phyloP scores from a whole-genome alignment of 257 asterid genomes.

The Sherardia arvensis region DNA sequence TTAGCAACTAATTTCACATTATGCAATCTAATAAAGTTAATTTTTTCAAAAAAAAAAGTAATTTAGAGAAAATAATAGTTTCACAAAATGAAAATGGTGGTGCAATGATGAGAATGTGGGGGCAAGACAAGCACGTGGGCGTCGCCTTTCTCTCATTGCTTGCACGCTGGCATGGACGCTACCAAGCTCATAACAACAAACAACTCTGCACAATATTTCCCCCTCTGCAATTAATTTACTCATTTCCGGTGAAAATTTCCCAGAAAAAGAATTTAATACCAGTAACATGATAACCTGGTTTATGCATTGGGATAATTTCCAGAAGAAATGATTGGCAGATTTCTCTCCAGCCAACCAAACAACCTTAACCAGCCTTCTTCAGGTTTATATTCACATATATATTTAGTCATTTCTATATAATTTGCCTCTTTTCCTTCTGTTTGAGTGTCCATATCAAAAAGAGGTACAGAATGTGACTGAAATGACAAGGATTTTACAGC shows the following conservation, averaged over 20 bases:
- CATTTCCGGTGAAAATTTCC: neutral
- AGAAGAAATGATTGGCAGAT: slow-evolving; percentile 35
- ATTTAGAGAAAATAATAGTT: slow-evolving; percentile 6
- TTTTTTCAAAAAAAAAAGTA: neutral
- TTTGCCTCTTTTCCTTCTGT: slow-evolving; percentile 16
- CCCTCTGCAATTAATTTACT: neutral
- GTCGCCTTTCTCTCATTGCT: slow-evolving; percentile 56
- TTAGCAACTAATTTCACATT: too few relatives aligned
- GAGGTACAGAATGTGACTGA: slow-evolving; percentile 28
- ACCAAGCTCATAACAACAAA: slow-evolving; percentile 9
- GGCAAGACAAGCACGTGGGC: slow-evolving; percentile 63
- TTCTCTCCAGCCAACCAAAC: slow-evolving; percentile 25
- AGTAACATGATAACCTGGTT: neutral
- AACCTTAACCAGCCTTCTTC: slow-evolving; percentile 34
- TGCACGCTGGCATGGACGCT: slow-evolving; percentile 52
- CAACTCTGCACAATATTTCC: neutral
- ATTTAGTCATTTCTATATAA: slow-evolving; percentile 16
- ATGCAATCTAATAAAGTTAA: neutral
- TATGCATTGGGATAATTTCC: slow-evolving; percentile 20
- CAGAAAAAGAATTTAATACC: neutral
- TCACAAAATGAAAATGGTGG: neutral
- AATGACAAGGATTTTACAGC: slow-evolving; percentile 23
- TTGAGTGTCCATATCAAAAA: slow-evolving; percentile 40
- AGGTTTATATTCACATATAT: slow-evolving; percentile 16
- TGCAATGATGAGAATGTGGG: slow-evolving; percentile 66